These are phyloP conservation scores for Penicillium sp. DNA, from an alignment of 2,329 filamentous ascomycete species.

Conservation along the genomic window DNA sequence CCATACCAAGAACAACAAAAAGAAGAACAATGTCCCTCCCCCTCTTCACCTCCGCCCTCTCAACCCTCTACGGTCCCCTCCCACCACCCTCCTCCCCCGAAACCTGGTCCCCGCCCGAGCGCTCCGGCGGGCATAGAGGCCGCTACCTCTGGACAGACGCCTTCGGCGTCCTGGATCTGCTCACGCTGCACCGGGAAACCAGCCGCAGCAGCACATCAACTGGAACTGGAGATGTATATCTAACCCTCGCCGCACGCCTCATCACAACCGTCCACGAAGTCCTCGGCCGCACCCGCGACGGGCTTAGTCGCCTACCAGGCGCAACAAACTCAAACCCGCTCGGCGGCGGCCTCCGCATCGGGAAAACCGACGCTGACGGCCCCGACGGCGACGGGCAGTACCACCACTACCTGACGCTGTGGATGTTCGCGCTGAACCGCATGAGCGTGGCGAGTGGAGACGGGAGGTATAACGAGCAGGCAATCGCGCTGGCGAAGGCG, in stretches of 20 bases:
- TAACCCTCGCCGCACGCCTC: slow-evolving; percentile 56
- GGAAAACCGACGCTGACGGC: slow-evolving; percentile 56
- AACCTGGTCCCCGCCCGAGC: slow-evolving; percentile 56
- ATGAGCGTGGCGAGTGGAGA: slow-evolving; percentile 55
- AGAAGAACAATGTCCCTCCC: slow-evolving; percentile 17
- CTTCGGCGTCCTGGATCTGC: slow-evolving; percentile 63
- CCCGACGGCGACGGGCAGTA: slow-evolving; percentile 64
- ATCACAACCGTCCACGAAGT: slow-evolving; percentile 58
- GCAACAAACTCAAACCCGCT: slow-evolving; percentile 59
- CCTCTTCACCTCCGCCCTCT: slow-evolving; percentile 44
- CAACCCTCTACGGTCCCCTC: slow-evolving; percentile 47
- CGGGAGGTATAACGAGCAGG: slow-evolving; percentile 55
- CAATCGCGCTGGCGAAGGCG: slow-evolving; percentile 57
- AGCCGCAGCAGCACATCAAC: slow-evolving; percentile 2
- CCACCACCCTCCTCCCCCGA: slow-evolving; percentile 36
- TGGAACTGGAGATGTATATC: slow-evolving; percentile 42
- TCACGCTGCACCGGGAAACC: slow-evolving; percentile 57
- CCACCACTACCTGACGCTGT: slow-evolving; percentile 65
- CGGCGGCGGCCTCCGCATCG: slow-evolving; percentile 62
- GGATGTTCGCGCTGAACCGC: slow-evolving; percentile 67
- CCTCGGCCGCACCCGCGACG: slow-evolving; percentile 59
- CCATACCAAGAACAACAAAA: background rate
- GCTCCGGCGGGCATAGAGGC: slow-evolving; percentile 60
- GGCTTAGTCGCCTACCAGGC: slow-evolving; percentile 51
- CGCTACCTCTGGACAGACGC: slow-evolving; percentile 67